Conservation (phyloP, 1,284 basidiomycete species). For the Austroboletus novae-zelandiae region DNA sequence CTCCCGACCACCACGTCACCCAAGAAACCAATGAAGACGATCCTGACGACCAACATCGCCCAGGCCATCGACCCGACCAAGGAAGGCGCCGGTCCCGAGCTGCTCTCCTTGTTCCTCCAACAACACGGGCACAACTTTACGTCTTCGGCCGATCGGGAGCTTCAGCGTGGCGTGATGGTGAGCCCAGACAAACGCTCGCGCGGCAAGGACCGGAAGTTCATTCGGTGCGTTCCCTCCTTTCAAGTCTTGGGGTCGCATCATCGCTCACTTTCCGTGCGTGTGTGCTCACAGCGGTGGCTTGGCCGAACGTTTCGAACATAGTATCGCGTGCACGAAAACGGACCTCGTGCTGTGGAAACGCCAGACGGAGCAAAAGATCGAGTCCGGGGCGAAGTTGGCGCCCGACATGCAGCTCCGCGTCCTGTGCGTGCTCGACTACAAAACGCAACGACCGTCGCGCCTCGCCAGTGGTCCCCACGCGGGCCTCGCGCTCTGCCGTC, state of each 20-base stretch:
- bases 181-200: slow-evolving; percentile 34
- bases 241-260: too few species aligned
- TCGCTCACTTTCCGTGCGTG: too few species aligned
- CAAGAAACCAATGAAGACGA: slow-evolving; percentile 37
- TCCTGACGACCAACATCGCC: slow-evolving; percentile 43
- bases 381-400: slow-evolving; percentile 16
- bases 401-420: slow-evolving; percentile 38
- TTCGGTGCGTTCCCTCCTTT: slow-evolving; percentile 24
- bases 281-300: slow-evolving; percentile 41
- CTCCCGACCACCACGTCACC: slow-evolving; percentile 13
- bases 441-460: slow-evolving; percentile 10
- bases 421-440: slow-evolving; percentile 32
- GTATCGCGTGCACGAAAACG: slow-evolving; percentile 41
- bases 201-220: slow-evolving; percentile 27
- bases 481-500: slow-evolving; percentile 30
- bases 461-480: slow-evolving; percentile 11
- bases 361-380: slow-evolving; percentile 37
- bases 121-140: slow-evolving; percentile 34
- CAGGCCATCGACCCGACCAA: slow-evolving; percentile 41
- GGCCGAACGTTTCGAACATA: slow-evolving; percentile 43
- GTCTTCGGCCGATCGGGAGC: slow-evolving; percentile 36
- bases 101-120: slow-evolving; percentile 39
- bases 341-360: slow-evolving; percentile 49
- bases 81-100: slow-evolving; percentile 36
- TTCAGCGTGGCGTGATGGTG: slow-evolving; percentile 34